Conservation (phyloP, 2,329 filamentous ascomycete genomes). For the Aureobasidium musti region DNA sequence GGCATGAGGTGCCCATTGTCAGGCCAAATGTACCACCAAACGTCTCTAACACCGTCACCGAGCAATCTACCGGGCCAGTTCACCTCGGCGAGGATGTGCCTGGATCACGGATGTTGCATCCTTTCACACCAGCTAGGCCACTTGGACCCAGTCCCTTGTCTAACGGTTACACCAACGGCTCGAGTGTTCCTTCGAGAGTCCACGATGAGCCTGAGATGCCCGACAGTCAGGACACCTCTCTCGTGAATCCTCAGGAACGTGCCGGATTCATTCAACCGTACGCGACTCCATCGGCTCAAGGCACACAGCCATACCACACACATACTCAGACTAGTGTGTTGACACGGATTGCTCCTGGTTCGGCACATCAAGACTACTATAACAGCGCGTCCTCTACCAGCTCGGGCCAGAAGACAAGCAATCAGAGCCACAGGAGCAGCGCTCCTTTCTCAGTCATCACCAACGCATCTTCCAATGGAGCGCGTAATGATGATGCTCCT, state of each 20-base stretch:
- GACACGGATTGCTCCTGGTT: constrained; percentile 60
- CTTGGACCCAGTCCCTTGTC: constrained; percentile 62
- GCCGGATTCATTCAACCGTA: constrained; percentile 38
- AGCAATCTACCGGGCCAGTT: constrained; percentile 50
- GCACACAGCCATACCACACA: constrained; percentile 50
- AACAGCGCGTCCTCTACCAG: constrained; percentile 91
- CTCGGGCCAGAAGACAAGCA: constrained; percentile 71
- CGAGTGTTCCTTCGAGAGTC: constrained; percentile 43
- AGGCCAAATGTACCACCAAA: constrained; percentile 46
- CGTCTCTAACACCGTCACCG: constrained; percentile 46
- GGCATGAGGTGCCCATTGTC: constrained; percentile 46
- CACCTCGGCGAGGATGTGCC: constrained; percentile 66
- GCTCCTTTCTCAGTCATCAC: constrained; percentile 52
- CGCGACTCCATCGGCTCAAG: constrained; percentile 35
- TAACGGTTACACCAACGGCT: constrained; percentile 57
- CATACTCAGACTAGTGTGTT: constrained; percentile 66
- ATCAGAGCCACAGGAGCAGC: constrained; percentile 49
- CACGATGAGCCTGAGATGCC: constrained; percentile 51
- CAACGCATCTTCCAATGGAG: constrained; percentile 60
- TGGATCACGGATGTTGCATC: constrained; percentile 47
- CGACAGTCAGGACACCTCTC: constrained; percentile 44
- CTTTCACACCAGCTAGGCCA: constrained; percentile 54
- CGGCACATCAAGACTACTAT: constrained; percentile 62
- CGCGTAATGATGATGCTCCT: constrained; percentile 52
- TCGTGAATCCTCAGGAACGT: constrained; percentile 38